Conservation (phyloP, 805 yeast species). For the Kodamaea kakaduensis region DNA sequence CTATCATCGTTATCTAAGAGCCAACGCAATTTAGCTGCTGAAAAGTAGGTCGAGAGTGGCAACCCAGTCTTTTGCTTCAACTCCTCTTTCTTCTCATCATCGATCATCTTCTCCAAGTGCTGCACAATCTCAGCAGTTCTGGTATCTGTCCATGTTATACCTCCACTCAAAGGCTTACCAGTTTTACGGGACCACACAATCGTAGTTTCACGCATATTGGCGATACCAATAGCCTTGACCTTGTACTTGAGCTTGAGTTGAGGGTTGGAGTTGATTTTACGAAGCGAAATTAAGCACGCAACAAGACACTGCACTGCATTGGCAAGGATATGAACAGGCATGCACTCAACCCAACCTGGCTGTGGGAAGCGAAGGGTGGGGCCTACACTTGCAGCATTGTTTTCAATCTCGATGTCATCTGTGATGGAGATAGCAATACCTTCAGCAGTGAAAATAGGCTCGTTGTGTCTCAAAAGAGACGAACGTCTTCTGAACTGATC, state of each 20-base stretch:
- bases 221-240: constrained; percentile 77
- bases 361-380: constrained; percentile 76
- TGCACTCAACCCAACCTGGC: constrained; percentile 94
- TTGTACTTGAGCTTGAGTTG: constrained; percentile 51
- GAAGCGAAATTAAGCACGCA: constrained; percentile 54
- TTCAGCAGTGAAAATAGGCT: constrained; percentile 67
- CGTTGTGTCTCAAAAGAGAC: constrained; percentile 42
- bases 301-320: constrained; percentile 79
- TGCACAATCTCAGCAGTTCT: constrained; percentile 73
- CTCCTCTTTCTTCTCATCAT: constrained; percentile 52
- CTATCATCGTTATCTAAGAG: constrained; percentile 71
- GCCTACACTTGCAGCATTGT: constrained; percentile 45
- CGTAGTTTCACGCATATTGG: constrained; percentile 95
- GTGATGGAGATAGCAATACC: constrained; percentile 65
- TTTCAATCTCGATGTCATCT: constrained; percentile 61
- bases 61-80: constrained; percentile 71
- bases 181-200: constrained; percentile 82
- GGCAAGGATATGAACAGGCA: constrained; percentile 76
- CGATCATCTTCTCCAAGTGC: constrained; percentile 51
- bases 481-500: constrained; percentile 45
- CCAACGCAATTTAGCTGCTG: constrained; percentile 90
- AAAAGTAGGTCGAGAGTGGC: constrained; percentile 86
- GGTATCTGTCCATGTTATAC: constrained; percentile 96
- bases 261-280: constrained; percentile 52
- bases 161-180: constrained; percentile 78